These are phyloP conservation scores for Scutellaria galericulata DNA, from an alignment of 257 asterid species.

Conservation along the genomic window DNA sequence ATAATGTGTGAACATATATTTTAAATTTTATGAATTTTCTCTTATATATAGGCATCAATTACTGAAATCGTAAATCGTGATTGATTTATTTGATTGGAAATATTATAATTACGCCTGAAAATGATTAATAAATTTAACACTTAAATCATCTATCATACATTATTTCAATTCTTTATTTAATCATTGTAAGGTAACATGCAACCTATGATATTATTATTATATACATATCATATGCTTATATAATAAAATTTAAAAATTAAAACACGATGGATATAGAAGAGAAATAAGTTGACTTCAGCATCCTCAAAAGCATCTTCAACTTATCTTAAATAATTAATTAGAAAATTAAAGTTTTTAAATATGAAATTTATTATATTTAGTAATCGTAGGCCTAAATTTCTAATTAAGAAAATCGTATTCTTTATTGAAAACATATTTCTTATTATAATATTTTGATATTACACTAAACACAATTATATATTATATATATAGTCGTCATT, in stretches of 20 bases:
- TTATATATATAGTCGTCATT: no score
- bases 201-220: no score
- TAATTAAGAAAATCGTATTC: no score
- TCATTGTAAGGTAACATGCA: no score
- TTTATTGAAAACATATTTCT: no score
- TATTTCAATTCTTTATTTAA: no score
- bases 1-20: no score
- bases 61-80: neutral
- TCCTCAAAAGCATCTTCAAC: conserved; percentile 20
- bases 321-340: conserved; percentile 14
- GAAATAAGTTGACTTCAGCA: neutral
- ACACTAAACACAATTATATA: no score
- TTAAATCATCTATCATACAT: no score
- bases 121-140: conserved; percentile 20
- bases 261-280: neutral
- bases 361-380: no score
- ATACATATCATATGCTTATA: neutral
- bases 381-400: no score
- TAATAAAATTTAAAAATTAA: neutral
- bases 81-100: conserved; percentile 18
- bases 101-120: conserved; percentile 24
- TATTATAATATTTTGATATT: no score
- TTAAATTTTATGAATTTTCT: neutral
- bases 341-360: neutral
- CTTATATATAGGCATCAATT: neutral